phyloP scores from a whole-genome alignment of 2,329 filamentous ascomycete genomes.

The Colletotrichum godetiae region DNA sequence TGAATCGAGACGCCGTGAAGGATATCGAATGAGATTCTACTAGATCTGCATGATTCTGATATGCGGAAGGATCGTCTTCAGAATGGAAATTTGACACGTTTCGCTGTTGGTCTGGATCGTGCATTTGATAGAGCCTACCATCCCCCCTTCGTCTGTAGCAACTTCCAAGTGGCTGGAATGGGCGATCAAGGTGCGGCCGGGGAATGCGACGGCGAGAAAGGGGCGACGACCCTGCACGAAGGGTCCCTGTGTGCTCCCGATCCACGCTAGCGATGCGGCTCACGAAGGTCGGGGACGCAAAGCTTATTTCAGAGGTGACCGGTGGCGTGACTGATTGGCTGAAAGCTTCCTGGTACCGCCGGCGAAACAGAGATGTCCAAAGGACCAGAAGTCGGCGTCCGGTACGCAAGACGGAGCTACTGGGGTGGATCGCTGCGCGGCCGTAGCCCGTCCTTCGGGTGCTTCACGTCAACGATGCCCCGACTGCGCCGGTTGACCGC shows the following conservation, averaged over 20 bases:
- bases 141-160: neutral
- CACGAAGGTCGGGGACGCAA: conserved; percentile 40
- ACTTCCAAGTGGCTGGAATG: neutral
- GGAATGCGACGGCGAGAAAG: neutral
- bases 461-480: neutral
- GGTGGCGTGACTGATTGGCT: conserved; percentile 20
- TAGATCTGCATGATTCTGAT: conserved; percentile 1
- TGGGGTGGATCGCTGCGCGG: neutral
- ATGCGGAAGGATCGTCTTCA: conserved; percentile 5
- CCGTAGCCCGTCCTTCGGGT: neutral
- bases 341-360: neutral
- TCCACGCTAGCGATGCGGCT: conserved; percentile 44
- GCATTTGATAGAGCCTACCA: neutral
- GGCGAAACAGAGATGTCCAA: neutral
- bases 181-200: neutral
- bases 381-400: neutral
- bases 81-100: conserved; percentile 21
- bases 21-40: neutral
- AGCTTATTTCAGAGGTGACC: neutral
- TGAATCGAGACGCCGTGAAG: neutral
- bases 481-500: neutral
- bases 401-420: neutral
- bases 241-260: conserved; percentile 38
- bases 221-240: conserved; percentile 17
- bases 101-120: neutral